Evolutionary conservation across 2,329 filamentous ascomycete species (phyloP).

Genomic region (Hypoxylon sp.): DNA sequence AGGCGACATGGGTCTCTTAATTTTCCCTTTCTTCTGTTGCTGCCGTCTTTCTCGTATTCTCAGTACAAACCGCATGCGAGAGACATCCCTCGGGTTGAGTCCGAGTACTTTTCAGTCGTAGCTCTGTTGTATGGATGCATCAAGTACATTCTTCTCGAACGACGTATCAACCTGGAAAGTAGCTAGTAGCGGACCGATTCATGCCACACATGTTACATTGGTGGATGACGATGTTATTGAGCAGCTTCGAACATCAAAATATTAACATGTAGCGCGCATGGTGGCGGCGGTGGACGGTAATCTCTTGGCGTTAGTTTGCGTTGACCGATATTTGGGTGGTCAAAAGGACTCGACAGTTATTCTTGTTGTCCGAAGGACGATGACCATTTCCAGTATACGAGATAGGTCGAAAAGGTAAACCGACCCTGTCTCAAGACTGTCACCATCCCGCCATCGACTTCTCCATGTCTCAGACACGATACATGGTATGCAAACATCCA

Average conservation of each 20-base stretch:
- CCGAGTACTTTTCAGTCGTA: conserved; percentile 11
- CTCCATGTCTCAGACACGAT: too few species aligned
- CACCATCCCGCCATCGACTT: too few species aligned
- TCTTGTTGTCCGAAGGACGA: too few species aligned
- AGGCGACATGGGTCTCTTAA: not conserved
- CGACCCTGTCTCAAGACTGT: too few species aligned
- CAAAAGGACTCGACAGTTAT: not conserved
- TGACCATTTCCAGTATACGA: too few species aligned
- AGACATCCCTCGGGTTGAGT: conserved; percentile 17
- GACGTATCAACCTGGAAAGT: conserved; percentile 5
- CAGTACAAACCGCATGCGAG: conserved; percentile 29
- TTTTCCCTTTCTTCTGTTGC: conserved; percentile 4
- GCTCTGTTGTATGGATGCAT: not conserved
- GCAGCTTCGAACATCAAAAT: not conserved
- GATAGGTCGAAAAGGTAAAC: too few species aligned
- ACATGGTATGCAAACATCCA: too few species aligned
- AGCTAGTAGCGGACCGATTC: conserved; percentile 29
- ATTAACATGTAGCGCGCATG: not conserved
- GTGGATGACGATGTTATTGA: conserved; percentile 5
- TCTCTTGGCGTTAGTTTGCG: not conserved
- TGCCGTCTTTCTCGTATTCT: conserved; percentile 41
- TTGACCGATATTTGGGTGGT: not conserved
- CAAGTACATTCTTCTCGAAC: conserved; percentile 2
- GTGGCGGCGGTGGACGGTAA: conserved; percentile 12
- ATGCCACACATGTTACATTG: conserved; percentile 20